phyloP scores from a whole-genome alignment of 257 asterid genomes.

The Dorcoceras hygrometricum region DNA sequence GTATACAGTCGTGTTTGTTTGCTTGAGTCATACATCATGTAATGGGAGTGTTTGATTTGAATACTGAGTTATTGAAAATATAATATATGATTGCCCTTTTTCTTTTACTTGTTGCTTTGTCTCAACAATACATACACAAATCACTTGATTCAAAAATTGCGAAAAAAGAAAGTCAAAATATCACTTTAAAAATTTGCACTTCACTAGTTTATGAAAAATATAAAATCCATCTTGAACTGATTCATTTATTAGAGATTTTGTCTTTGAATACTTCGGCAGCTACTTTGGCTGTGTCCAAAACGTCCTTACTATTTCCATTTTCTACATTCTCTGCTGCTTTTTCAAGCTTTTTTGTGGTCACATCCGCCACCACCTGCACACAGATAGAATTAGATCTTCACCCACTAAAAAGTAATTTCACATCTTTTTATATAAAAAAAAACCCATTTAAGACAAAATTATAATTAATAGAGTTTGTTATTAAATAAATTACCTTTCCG shows the following conservation, averaged over 20 bases:
- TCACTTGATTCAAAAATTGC: too few relatives aligned
- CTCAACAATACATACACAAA: too few relatives aligned
- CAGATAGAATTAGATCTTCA: background rate
- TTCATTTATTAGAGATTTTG: constrained; percentile 26
- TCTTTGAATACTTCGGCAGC: constrained; percentile 39
- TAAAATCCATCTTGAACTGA: background rate
- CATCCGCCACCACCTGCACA: constrained; percentile 43
- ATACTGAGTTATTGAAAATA: too few relatives aligned
- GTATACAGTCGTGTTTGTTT: constrained; percentile 18
- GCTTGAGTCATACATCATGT: constrained; percentile 13
- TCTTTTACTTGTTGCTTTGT: background rate
- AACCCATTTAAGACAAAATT: too few relatives aligned
- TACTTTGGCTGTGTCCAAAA: constrained; percentile 55
- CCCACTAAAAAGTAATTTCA: too few relatives aligned
- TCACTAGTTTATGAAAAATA: too few relatives aligned
- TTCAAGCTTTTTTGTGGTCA: constrained; percentile 53
- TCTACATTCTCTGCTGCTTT: constrained; percentile 47
- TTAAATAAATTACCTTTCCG: constrained; percentile 39
- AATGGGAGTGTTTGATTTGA: background rate
- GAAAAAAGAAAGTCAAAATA: too few relatives aligned
- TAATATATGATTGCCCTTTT: background rate
- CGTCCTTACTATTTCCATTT: constrained; percentile 31
- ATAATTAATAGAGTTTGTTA: too few relatives aligned
- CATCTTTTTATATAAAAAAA: too few relatives aligned
- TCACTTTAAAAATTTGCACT: background rate